Conservation (phyloP, 1,139 yeast genomes). For the Pneumocystis oryctolagi region DNA sequence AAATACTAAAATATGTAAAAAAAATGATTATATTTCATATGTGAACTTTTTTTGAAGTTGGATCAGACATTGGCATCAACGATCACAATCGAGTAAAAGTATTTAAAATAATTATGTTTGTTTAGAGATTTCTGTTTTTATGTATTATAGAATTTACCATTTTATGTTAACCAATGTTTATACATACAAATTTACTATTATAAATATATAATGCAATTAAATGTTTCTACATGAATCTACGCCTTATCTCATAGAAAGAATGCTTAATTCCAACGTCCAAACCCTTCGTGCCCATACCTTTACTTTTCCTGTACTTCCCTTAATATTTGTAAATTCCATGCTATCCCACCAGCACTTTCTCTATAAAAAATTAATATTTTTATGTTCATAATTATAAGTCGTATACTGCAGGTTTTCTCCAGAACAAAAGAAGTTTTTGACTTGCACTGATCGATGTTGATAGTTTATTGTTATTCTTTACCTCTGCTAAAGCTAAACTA, state of each 20-base stretch:
- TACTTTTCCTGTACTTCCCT: conserved; percentile 23
- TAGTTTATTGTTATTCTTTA: conserved; percentile 18
- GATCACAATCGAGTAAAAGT: too few relatives aligned
- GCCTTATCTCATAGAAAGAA: conserved; percentile 14
- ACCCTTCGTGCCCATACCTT: conserved; percentile 64
- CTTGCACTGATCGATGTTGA: conserved; percentile 28
- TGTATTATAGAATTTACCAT: neutral
- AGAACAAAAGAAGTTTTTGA: conserved; percentile 72
- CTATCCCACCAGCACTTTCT: conserved; percentile 98
- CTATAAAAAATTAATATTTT: neutral
- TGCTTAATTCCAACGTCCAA: conserved; percentile 62
- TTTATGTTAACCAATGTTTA: neutral
- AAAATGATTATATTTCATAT: too few relatives aligned
- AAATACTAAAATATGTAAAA: neutral
- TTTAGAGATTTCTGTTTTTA: neutral
- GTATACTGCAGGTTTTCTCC: conserved; percentile 83
- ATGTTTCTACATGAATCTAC: neutral
- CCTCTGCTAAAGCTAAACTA: conserved; percentile 67
- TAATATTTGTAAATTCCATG: conserved; percentile 30
- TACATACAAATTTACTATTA: neutral
- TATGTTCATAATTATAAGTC: neutral
- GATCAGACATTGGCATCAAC: too few relatives aligned
- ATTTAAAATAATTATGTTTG: too few relatives aligned
- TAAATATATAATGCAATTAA: neutral
- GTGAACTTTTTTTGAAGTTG: too few relatives aligned